Base-by-base conservation (phyloP, 305 asterid species). In the Rubia occidens region DNA sequence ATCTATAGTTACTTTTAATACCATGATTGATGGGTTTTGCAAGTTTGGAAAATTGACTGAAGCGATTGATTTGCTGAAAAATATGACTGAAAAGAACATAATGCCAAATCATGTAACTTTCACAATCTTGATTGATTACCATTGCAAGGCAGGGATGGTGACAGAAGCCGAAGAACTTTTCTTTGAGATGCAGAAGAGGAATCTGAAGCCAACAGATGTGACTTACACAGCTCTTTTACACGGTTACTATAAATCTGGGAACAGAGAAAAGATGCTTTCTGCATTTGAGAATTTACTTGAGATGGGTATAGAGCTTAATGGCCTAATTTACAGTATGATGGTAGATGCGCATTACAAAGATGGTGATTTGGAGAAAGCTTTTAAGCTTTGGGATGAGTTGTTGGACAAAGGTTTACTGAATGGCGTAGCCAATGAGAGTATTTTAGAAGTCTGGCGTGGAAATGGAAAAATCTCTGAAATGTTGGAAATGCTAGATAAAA, bases 231-330 rank as follows among this genome's bases (percentile, higher is more conserved):
- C 87, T 15, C 87, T 91, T 77, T 72, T 91, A 70, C 87, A 79
- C 35, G 97, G 96, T 65, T 89, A 87, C 79, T 75, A 78, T 77
- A 89, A 83, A 85, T 67, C 74, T 40, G 96, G 92, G 73, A 83
- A 89, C 42, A 69, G 72, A 65, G 71, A 83, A 66, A 89, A 86
- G 81, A 85, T 88, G 95, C 76, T 83, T 66, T 77, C 84, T 42
- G 61, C 85, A 13, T 88, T 85, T 72, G 85, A 87, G 68, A 86
- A 84, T 66, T 51, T 90, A 79, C 81, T 85, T 76, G 79, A 80
- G 62, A 78, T 76, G 85, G 91, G 93, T 59, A 70, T 83, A 40
- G 88, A 87, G 82, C 97, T 95, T 60, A 96, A 90, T 78, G 90
- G 89, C 74, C 75, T 85, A 59, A 79, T 80, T 3, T 85, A 80